Base-by-base conservation (phyloP, 2,329 filamentous ascomycete genomes). In the Aquanectria penicillioides region DNA sequence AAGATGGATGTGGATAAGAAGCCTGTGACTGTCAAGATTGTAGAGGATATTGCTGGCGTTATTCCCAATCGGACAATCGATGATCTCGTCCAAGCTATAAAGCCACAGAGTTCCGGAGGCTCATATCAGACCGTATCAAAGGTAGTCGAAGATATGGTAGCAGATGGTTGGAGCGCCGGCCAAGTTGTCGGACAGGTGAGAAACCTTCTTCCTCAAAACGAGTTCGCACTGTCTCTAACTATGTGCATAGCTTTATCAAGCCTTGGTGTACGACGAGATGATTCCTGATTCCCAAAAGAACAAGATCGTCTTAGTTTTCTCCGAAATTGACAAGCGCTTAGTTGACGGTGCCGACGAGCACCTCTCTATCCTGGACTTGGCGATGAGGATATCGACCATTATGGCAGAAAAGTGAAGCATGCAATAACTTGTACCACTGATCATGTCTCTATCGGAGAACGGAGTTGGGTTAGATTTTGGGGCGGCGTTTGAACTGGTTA, bases 341-440 rank as follows among this genome's bases (percentile, higher is more conserved):
- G 90, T 97, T 6, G 96, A 99, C 75, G 95, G 95, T 8, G 91
- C 94, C 3, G 95, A 99, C 72, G 95, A 99, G 78, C 94, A 99
- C 74, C 80, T 99, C 20, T 93, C 92, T 1, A 90, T 98, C 58
- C 79, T 99, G 26, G 94, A 99, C 75, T 74, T 98, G 64, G 84
- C 90, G 6, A 81, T 98, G 71, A 88, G 92, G 70, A 90, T 97
- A 78, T 92, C 92, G 0, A 86, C 85, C 25, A 88, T 95, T 57
- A 73, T 97, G 73, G 82, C 81, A 36, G 80, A 80, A 36, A 75
- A 75, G 65, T 78, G 38, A 67, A 49, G 34, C n/a, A 29, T 11
- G n/a, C 25, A 47, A 25, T 31, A 34, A n/a, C 31, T 46, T 41
- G 40, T 8, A 41, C 15, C 29, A n/a, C 33, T 36, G 26, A 12